Percentiles rank a stretch among this genome's conserved stretches.
Conservation (phyloP, 768 basidiomycete species). For the Baorangia bicolor region DNA sequence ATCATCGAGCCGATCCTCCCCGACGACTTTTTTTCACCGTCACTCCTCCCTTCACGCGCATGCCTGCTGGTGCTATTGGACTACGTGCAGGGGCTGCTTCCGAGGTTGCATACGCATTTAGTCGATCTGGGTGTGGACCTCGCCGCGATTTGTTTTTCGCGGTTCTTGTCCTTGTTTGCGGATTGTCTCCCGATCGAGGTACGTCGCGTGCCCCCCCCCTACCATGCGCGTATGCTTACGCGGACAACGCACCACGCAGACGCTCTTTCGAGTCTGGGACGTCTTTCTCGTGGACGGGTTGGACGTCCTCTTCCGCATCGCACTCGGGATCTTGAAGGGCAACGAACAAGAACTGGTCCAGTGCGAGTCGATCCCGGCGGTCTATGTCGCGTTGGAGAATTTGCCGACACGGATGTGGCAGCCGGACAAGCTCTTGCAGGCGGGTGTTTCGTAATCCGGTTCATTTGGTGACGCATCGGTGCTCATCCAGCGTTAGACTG, state of each 20-base stretch:
- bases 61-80: constrained; percentile 91
- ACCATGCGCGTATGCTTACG: not conserved
- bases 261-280: constrained; percentile 95
- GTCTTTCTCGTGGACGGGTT: constrained; percentile 91
- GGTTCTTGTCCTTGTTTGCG: constrained; percentile 96
- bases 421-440: constrained; percentile 86
- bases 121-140: constrained; percentile 83
- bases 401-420: constrained; percentile 94
- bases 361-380: constrained; percentile 82
- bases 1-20: constrained; percentile 90
- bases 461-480: not conserved
- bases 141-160: constrained; percentile 94
- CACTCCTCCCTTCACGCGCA: constrained; percentile 87
- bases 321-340: constrained; percentile 78
- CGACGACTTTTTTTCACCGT: constrained; percentile 90
- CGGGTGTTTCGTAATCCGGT: constrained; percentile 33
- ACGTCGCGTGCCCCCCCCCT: constrained; percentile 12
- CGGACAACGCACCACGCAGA: constrained; percentile 44
- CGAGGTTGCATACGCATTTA: constrained; percentile 75
- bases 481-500: constrained; percentile 38
- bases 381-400: constrained; percentile 87
- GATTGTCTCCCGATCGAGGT: constrained; percentile 96
- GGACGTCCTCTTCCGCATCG: constrained; percentile 88
- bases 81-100: constrained; percentile 75
- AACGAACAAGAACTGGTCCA: constrained; percentile 83